Base-by-base conservation (phyloP, 306 rosid species). In the Prinsepia uniflora region DNA sequence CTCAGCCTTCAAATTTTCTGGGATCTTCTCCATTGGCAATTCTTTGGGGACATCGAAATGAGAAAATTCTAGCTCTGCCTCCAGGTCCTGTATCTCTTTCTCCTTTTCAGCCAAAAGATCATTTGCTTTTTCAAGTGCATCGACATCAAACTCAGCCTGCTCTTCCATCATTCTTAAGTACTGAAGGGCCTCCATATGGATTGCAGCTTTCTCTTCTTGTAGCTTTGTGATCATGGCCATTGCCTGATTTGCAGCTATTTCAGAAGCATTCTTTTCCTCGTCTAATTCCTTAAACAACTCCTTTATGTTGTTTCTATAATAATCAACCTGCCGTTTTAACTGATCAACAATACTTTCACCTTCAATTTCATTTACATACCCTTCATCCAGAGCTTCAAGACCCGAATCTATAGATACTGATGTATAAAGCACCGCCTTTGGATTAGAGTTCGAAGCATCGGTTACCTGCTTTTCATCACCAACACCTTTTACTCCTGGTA, bases 171-270 rank as follows among this genome's bases (percentile, higher is more conserved):
- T 89, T 75, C 97, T 83, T 68, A 94, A 82, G 73, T 89, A 89
- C 61, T 90, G 98, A 77, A 83, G 89, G 77, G 96, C 88, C 79
- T 94, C 97, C 98, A 91, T 87, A 47, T 87, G 92, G 42, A 94
- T 77, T 14, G 93, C 81, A 41, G 98, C 90, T 81, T 94, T 94
- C 84, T 94, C 98, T 82, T 89, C 96, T 67, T 94, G 98, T 70
- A 94, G 82, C 86, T 93, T 84, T 20, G 94, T 94, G 68, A 94
- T 94, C 98, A 94, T 90, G 78, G 97, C 89, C 98, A 94, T 87
- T 17, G 98, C 88, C 84, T 88, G 83, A 86, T 85, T 83, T 72
- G 89, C 86, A 41, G 98, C 97, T 65, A 89, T 75, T 68, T 80
- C 88, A 58, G 97, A 68, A 24, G 97, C 98, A 49, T 75, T 94